These are phyloP conservation scores for Gynochthodes officinalis DNA, from an alignment of 257 asterid genomes.

Conservation along the genomic window DNA sequence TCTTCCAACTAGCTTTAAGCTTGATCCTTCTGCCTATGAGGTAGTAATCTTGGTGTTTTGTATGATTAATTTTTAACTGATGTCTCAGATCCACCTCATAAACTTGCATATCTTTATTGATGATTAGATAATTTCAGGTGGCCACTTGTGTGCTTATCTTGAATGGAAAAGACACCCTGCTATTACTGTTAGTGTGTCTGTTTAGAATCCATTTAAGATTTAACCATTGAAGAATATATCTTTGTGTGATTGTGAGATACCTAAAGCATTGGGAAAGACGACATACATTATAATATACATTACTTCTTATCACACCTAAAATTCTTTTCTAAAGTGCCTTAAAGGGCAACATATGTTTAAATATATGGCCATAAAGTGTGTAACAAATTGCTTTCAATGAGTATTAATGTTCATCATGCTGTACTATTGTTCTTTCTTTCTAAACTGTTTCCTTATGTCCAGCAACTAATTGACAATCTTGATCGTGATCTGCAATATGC, in stretches of 20 bases:
- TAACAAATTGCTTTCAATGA: neutral
- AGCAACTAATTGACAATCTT: conserved; percentile 83
- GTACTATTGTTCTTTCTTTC: neutral
- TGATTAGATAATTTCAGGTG: neutral
- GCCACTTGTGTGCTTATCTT: neutral
- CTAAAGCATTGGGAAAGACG: neutral
- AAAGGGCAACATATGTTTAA: neutral
- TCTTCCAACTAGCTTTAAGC: conserved; percentile 89
- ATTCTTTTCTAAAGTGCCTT: neutral
- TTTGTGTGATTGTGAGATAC: neutral
- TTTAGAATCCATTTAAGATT: neutral
- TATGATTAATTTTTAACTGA: neutral
- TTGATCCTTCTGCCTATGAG: conserved; percentile 85
- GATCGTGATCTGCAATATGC: conserved; percentile 99
- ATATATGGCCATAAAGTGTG: neutral
- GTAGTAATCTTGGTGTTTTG: conserved; percentile 32
- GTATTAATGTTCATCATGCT: neutral
- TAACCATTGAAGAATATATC: neutral
- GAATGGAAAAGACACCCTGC: neutral
- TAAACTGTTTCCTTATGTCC: conserved; percentile 20
- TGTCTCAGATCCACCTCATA: neutral
- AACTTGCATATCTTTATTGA: neutral
- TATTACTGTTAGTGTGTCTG: neutral
- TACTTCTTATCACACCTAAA: neutral
- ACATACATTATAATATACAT: neutral